Conservation (phyloP, 148 eudicot genomes). For the Nyssa sinensis region DNA sequence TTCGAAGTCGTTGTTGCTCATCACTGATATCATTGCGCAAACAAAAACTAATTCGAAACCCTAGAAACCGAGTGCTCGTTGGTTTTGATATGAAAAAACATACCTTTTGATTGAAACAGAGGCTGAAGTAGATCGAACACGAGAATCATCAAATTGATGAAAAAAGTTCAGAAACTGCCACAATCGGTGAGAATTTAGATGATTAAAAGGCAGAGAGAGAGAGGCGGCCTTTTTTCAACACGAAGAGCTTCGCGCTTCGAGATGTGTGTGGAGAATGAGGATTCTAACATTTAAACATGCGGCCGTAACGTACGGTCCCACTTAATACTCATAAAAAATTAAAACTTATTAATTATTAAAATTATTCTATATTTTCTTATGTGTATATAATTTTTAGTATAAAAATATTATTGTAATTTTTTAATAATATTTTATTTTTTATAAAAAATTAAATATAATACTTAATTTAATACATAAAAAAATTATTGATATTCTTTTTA, state of each 20-base stretch:
- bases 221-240: not conserved
- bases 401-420: no score
- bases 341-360: no score
- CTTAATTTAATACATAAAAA: no score
- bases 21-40: conserved; percentile 17
- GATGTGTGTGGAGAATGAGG: not conserved
- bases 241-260: not conserved
- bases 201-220: not conserved
- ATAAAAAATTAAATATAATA: no score
- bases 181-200: not conserved
- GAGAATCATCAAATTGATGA: not conserved
- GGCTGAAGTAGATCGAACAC: conserved; percentile 8
- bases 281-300: no score
- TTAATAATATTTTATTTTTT: no score
- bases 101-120: not conserved
- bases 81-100: not conserved
- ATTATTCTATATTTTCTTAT: no score
- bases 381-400: no score
- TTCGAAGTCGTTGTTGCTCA: conserved; percentile 27
- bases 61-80: not conserved
- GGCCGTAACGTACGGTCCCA: not conserved
- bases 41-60: conserved; percentile 2
- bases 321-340: no score
- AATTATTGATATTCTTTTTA: no score
- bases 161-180: not conserved